Conservation (phyloP, 495 filamentous ascomycete genomes). For the Evansstolkia leycettana region DNA sequence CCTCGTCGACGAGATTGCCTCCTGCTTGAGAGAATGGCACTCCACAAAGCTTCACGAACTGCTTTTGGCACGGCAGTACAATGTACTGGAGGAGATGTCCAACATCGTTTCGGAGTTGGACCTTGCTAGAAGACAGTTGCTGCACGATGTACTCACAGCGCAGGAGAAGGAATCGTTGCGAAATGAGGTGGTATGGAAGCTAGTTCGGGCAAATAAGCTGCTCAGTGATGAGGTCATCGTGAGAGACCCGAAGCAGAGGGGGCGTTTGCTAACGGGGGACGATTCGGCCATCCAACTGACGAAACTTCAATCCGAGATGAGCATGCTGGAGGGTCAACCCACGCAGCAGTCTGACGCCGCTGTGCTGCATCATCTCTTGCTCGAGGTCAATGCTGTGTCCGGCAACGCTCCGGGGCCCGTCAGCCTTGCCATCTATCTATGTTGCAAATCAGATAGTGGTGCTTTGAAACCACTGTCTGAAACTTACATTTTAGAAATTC, state of each 20-base stretch:
- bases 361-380: constrained; percentile 69
- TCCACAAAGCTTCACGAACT: constrained; percentile 92
- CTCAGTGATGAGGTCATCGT: constrained; percentile 88
- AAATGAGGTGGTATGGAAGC: constrained; percentile 85
- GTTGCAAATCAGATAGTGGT: constrained; percentile 50
- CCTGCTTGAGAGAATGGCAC: constrained; percentile 94
- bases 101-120: constrained; percentile 69
- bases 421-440: constrained; percentile 70
- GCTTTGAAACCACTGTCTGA: constrained; percentile 62
- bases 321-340: constrained; percentile 72
- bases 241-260: constrained; percentile 69
- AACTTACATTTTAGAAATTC: constrained; percentile 68
- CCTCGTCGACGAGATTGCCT: constrained; percentile 93
- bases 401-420: constrained; percentile 60
- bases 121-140: constrained; percentile 70
- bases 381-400: constrained; percentile 70
- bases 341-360: constrained; percentile 51
- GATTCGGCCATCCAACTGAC: constrained; percentile 90
- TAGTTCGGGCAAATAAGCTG: constrained; percentile 87
- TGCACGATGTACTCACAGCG: constrained; percentile 83
- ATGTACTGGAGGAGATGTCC: constrained; percentile 67
- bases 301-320: constrained; percentile 89
- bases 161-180: constrained; percentile 66
- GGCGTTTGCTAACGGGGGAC: constrained; percentile 76
- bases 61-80: constrained; percentile 71